Base-by-base conservation (phyloP, 2,329 filamentous ascomycete species). In the Fusarium devonianum region DNA sequence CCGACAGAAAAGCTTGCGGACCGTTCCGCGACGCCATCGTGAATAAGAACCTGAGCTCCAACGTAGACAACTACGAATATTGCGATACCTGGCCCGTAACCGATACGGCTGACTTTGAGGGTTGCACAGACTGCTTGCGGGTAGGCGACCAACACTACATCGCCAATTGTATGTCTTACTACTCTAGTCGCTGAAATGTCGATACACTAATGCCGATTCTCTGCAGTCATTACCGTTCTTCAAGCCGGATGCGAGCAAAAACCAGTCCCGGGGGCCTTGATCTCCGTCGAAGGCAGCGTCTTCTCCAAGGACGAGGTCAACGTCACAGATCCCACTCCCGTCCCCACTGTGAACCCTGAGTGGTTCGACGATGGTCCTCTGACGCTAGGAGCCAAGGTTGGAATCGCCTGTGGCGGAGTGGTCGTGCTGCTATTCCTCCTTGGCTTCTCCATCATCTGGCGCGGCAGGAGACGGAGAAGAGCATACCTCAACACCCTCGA, bases 201-300 rank as follows among this genome's bases (percentile, higher is more conserved):
- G n/a, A n/a, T 13, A 7, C 3, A n/a, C 21, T 17, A 13, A 44
- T 46, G 28, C 61, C 73, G 59, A 69, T 47, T 13, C 5, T 2
- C 4, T 2, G 6, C 23, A 80, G 77, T 80, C 53, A 54, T 83
- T 30, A 76, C 71, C 10, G 69, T 80, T 25, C 73, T 87, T 7
- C 70, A 82, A 47, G 82, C 80, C 13, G 83, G 79, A 6, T 87
- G 84, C 59, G 63, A 74, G 41, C 79, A 85, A 55, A 71, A 72
- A 47, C 81, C 84, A 0, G 53, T 63, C 0, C 65, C 73, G 0
- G 82, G 82, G 0, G 60, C 68, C 0, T 76, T 70, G 0, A 60
- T 86, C n/a, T 77, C 77, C 4, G 62, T 84, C 1, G 64, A 78
- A 5, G 83, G 84, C 16, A 68, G 71, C 14, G 66, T 81, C 2